Base-by-base conservation (phyloP, 768 basidiomycete species). In the Sporobolomyces pararoseus region DNA sequence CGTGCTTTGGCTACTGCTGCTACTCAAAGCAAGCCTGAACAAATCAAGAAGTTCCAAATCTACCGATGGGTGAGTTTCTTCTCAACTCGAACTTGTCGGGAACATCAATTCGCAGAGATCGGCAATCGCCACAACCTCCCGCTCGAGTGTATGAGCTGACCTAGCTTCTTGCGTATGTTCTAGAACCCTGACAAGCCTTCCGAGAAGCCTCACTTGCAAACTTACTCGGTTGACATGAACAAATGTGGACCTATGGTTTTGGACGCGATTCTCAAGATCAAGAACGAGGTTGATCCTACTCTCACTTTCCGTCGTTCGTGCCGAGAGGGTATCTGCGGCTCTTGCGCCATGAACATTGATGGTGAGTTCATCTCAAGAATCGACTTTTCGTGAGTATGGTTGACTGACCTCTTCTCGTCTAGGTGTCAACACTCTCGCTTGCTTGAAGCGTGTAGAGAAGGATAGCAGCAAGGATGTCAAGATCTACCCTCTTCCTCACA, bases 331-430 rank as follows among this genome's bases (percentile, higher is more conserved):
- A 98, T 99, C 76, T 99, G 95, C 77, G 95, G 95, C 46, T 93
- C 91, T 7, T 98, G 95, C 79, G 94, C 95, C 62, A 96, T 99
- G 94, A 99, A 99, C 84, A 89, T 99, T 79, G 88, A 98, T 79
- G 95, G 95, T 61, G 88, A 90, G 81, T 66, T 32, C 7, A 2
- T 52, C n/a, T 55, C 42, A 12, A n/a, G 19, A 23, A 21, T 25
- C 50, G 21, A 21, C 7, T 27, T 23, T 13, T 52, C 37, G 25
- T 5, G 39, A 42, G 17, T 16, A 13, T 21, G 37, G 42, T 17
- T 5, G 5, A 6, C 27, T 13, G 1, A 32, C 12, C 32, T 23
- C 2, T 29, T 7, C 23, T 13, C 5, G 23, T 4, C 4, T 25
- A 67, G 71, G 71, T 70, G 79, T 80, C 68, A 99, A 99, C 84